phyloP scores from a whole-genome alignment of 306 rosid genomes.

The Cicer arietinum region DNA sequence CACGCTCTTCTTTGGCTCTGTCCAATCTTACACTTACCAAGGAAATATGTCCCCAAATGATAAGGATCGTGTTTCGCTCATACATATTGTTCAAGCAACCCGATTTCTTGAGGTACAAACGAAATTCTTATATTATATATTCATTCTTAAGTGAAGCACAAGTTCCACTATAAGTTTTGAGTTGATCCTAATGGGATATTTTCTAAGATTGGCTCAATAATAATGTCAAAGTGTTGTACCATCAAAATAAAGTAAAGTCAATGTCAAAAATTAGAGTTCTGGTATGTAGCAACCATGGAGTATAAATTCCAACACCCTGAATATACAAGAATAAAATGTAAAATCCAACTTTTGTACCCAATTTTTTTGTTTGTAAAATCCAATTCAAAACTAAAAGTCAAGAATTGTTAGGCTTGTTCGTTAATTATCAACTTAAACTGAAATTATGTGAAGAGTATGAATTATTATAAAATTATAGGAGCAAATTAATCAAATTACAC shows the following conservation, averaged over 20 bases:
- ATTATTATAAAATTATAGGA: not conserved
- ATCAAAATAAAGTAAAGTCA: too few relatives aligned
- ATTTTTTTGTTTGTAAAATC: not conserved
- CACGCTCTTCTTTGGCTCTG: not conserved
- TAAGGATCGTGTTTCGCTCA: not conserved
- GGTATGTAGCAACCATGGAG: too few relatives aligned
- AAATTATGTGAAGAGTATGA: not conserved
- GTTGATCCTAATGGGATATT: not conserved
- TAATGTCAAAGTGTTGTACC: conserved; percentile 9
- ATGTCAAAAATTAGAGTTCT: too few relatives aligned
- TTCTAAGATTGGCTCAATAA: not conserved
- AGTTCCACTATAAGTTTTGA: not conserved
- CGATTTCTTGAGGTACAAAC: not conserved
- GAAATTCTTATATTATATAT: not conserved
- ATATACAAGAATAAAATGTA: not conserved
- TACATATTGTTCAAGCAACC: not conserved
- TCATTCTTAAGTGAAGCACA: conserved; percentile 34
- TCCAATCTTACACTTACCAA: not conserved
- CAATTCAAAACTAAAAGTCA: not conserved
- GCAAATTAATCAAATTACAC: not conserved
- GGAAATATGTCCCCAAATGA: not conserved
- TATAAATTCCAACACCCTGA: not conserved
- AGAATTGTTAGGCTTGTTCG: not conserved
- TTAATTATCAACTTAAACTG: conserved; percentile 2
- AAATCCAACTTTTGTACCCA: too few relatives aligned